Percentiles rank a stretch among this genome's conserved stretches.
Evolutionary conservation across 176 grass and related monocot genomes (phyloP).

Genomic region (Elymus sibiricus): DNA sequence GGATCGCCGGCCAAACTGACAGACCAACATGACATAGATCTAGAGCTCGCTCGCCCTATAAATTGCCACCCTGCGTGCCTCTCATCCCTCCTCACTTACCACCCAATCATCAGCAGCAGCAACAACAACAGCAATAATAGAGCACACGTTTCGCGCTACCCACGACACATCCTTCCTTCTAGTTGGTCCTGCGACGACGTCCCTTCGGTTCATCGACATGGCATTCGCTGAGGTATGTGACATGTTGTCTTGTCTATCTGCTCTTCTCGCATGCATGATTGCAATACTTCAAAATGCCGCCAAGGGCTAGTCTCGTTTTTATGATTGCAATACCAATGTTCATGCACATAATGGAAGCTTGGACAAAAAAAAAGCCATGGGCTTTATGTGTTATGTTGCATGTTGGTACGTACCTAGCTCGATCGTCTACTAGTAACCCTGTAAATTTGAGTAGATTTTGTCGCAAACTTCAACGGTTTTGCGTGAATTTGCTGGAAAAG

Average conservation of each 20-base stretch:
- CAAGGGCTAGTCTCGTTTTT: too few relatives aligned
- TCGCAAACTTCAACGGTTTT: background rate
- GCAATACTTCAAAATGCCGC: too few relatives aligned
- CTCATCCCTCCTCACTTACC: background rate
- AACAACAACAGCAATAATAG: background rate
- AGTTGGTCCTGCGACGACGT: background rate
- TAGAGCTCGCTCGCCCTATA: slow-evolving; percentile 2
- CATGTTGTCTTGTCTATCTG: background rate
- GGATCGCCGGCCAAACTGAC: slow-evolving; percentile 34
- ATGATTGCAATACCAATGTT: too few relatives aligned
- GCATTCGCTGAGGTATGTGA: slow-evolving; percentile 38
- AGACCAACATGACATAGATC: background rate
- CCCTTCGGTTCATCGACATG: background rate
- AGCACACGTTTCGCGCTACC: too few relatives aligned
- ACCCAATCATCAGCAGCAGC: background rate
- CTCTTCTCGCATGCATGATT: background rate
- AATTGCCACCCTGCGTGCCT: slow-evolving; percentile 29
- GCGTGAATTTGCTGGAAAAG: background rate
- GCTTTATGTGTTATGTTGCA: too few relatives aligned
- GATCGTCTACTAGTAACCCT: background rate
- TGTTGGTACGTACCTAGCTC: too few relatives aligned
- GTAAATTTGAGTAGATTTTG: background rate
- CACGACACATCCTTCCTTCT: background rate
- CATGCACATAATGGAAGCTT: too few relatives aligned
- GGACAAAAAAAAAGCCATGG: too few relatives aligned